Evolutionary conservation across 495 filamentous ascomycete genomes (phyloP), one percentile per base, ranked within the genome.

Genomic region (Neohortaea acidophila): DNA sequence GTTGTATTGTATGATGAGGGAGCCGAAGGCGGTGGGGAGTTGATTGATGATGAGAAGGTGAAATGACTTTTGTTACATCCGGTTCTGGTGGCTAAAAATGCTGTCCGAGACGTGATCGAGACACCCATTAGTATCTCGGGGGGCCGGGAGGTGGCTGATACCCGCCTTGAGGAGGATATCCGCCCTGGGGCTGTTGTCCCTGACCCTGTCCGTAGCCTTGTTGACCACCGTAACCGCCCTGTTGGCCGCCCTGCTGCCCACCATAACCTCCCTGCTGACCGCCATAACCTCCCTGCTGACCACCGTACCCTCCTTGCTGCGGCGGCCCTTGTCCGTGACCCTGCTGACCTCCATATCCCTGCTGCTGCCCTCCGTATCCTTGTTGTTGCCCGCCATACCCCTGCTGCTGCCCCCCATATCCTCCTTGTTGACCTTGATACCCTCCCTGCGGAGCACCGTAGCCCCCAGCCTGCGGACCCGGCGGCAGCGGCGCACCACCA

Each of bases 1-100:
- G 46, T 51, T 70, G 33, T 70, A 51, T 55, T 62, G 66, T 36
- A 72, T 70, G 67, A 57, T 67, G 11, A 56, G 68, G 39, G 62
- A 69, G 33, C 66, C 68, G 13, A 40, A 43, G 44, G 32, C 3
- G 1, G 28, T 20, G 7, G 32, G 32, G 19, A 27, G 24, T 27
- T 27, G 24, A 27, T 8, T 27, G 8, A 27, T 27, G n/a, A n/a
- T 27, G 8, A 8, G 24, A 27, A 27, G 28, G 12, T 13, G 28
- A 13, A 31, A 11, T 31, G 12, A 31, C 17, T 31, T 15, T 23
- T 48, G 42, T 39, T 48, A 40, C 20, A 51, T 51, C 40, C 46
- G 49, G 30, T 52, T 52, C 11, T 47, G 52, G 41, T 55, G 46
- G 33, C 41, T 14, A 18, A 51, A 44, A 33, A 48, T 45, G 9